Evolutionary conservation across 2,329 filamentous ascomycete genomes (phyloP).

Genomic region (Aspergillus tanneri): DNA sequence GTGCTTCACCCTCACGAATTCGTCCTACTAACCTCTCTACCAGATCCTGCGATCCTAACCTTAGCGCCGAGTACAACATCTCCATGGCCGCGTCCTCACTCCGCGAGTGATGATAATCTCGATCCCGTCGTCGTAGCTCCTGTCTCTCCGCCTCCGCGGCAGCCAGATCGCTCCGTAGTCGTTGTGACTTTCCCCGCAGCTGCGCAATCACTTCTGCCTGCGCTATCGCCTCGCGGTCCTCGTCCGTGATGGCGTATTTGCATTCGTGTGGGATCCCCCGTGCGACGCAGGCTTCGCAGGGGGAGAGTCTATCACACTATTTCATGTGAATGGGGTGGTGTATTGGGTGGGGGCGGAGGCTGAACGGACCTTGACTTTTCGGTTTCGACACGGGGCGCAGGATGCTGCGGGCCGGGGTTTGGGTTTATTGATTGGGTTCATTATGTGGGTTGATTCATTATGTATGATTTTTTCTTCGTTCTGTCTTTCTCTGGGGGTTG

Average conservation of each 20-base stretch:
- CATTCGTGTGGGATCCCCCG: conserved; percentile 16
- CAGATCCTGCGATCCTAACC: conserved; percentile 9
- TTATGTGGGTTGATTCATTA: not conserved
- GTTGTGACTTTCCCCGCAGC: conserved; percentile 10
- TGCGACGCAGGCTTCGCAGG: conserved; percentile 18
- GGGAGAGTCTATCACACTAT: conserved; percentile 20
- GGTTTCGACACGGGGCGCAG: conserved; percentile 14
- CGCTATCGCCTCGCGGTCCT: conserved; percentile 20
- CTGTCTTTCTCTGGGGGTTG: not conserved
- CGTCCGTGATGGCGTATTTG: conserved; percentile 15
- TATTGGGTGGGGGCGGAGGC: not conserved
- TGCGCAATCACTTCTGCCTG: conserved; percentile 19
- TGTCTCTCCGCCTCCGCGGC: not conserved
- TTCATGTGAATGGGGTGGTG: not conserved
- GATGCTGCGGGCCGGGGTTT: conserved; percentile 20
- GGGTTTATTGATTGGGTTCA: conserved; percentile 4
- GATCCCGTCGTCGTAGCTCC: not conserved
- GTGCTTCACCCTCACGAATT: conserved; percentile 10
- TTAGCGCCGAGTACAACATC: conserved; percentile 13
- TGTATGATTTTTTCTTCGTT: not conserved
- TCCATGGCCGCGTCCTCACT: conserved; percentile 12
- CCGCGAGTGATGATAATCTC: not conserved
- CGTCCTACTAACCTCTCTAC: conserved; percentile 12
- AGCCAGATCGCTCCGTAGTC: conserved; percentile 10
- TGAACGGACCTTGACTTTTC: conserved; percentile 18